Base-by-base conservation (phyloP, 805 yeast genomes). In the Metschnikowia proteae region DNA sequence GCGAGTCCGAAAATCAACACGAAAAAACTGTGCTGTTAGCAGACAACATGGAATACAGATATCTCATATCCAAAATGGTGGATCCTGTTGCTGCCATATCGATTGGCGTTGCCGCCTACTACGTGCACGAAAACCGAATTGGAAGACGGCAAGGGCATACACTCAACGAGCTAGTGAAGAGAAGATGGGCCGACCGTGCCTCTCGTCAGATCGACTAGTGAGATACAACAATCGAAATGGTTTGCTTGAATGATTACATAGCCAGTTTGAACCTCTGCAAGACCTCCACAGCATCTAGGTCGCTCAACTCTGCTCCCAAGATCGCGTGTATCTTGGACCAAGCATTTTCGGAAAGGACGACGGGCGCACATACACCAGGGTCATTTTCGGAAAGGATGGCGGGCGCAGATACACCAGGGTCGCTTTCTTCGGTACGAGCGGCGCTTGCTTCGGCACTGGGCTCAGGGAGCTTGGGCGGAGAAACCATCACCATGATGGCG, bases 11-110 rank as follows among this genome's bases (percentile, higher is more conserved):
- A 38, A 27, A 28, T 29, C 17, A 6, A 39, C 11, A n/a, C 5
- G 27, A 31, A 32, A 40, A 40, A 31, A 31, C 17, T 17, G 17
- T 17, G 27, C 29, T 8, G 4, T 22, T 23, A 2, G n/a, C 17
- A 22, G 4, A 4, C 23, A 49, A 23, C 17, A 67, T 69, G 68
- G 69, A 70, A 53, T 67, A 70, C 57, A 80, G 78, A 34, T 77
- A 76, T 60, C 65, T 80, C 46, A 67, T 80, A 10, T 74, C 79
- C 11, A 76, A 84, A 58, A 67, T 72, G 53, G 61, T 77, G 7
- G 95, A 86, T 61, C 89, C 92, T 4, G 27, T 83, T 2, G 76
- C 84, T 53, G 91, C 86, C 2, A 58, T 85, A 3, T 60, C 73
- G 0, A 74, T 85, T 1, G 95, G 95, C 1, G 73, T 77, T 0